These are phyloP conservation scores for Leptographium wingfieldii DNA, from an alignment of 2,329 filamentous ascomycete species.

Conservation along the genomic window DNA sequence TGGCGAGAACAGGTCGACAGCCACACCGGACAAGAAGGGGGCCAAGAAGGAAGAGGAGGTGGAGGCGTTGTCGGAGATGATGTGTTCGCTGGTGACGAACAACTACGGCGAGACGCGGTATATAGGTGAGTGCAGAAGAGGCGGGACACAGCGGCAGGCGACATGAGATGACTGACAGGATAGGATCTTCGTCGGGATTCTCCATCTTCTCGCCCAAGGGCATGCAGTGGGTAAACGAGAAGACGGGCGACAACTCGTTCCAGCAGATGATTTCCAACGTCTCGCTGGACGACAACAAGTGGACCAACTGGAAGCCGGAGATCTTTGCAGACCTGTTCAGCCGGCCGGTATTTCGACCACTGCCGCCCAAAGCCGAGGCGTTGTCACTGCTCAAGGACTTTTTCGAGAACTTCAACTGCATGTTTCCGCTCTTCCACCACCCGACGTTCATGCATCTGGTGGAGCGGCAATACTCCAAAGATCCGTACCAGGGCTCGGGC, in stretches of 20 bases:
- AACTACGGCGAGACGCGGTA: conserved; percentile 90
- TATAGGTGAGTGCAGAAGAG: conserved; percentile 52
- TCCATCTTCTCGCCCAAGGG: conserved; percentile 98
- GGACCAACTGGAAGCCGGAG: conserved; percentile 97
- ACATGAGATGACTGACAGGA: background rate
- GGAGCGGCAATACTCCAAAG: conserved; percentile 80
- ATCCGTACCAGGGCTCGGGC: conserved; percentile 87
- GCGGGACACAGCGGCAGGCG: no score
- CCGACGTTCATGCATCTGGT: conserved; percentile 97
- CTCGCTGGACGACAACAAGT: conserved; percentile 88
- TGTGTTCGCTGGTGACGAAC: conserved; percentile 96
- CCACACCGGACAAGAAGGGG: conserved; percentile 25
- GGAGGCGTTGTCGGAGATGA: conserved; percentile 88
- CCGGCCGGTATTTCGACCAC: conserved; percentile 66
- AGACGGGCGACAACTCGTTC: conserved; percentile 91
- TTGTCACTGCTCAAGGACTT: conserved; percentile 82
- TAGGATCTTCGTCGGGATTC: conserved; percentile 86
- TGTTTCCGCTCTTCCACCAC: conserved; percentile 95
- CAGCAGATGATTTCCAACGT: conserved; percentile 87
- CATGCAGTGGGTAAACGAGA: conserved; percentile 96
- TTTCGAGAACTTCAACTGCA: conserved; percentile 98
- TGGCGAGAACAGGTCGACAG: background rate
- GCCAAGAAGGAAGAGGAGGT: conserved; percentile 55
- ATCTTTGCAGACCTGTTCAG: conserved; percentile 88
- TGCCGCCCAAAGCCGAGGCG: conserved; percentile 80